Base-by-base conservation (phyloP, 2,329 filamentous ascomycete species). In the Cercospora sp. region DNA sequence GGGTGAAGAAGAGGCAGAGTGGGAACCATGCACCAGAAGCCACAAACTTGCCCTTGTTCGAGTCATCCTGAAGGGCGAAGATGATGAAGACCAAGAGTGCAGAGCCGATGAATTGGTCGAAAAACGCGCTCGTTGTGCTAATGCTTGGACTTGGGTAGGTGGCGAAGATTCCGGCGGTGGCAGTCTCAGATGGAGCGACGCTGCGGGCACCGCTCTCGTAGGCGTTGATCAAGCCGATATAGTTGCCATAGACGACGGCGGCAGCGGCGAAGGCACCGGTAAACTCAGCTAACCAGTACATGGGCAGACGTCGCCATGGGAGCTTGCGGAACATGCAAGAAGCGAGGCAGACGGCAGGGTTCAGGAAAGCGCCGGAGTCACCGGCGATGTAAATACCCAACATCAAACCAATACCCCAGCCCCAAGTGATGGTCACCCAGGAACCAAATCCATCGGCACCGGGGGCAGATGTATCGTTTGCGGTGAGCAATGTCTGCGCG, bases 261-360 rank as follows among this genome's bases (percentile, higher is more conserved):
- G 82, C 79, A 13, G 85, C 90, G 3, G 82, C 79, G 80, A 92
- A 90, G 45, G 86, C 90, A 3, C 90, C 90, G 0, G 92, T 83
- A 5, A 89, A 73, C 75, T 93, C 90, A 0, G 89, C 86, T 1
- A 88, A 60, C 53, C 86, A 81, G 78, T 92, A 92, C 26, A 89
- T 78, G 1, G 90, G 90, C 69, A 91, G 87, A 57, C 90, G 88
- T 64, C 86, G 84, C 89, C 89, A 91, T 16, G 90, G 89, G 31
- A 91, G 85, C 65, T 87, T 85, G 65, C 90, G 88, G 78, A 86
- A 91, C 61, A 92, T 79, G 75, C 90, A 91, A 79, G 88, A 90
- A 69, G 86, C 84, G 36, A 92, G 83, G 2, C 90, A 91, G 18
- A 93, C 85, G 28, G 88, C 90, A 0, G 90, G 88, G 75, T 83